Percentiles rank a stretch among this genome's conserved stretches.
These are phyloP conservation scores for Ogataea haglerorum DNA, from an alignment of 805 yeast genomes.

Conservation along the genomic window DNA sequence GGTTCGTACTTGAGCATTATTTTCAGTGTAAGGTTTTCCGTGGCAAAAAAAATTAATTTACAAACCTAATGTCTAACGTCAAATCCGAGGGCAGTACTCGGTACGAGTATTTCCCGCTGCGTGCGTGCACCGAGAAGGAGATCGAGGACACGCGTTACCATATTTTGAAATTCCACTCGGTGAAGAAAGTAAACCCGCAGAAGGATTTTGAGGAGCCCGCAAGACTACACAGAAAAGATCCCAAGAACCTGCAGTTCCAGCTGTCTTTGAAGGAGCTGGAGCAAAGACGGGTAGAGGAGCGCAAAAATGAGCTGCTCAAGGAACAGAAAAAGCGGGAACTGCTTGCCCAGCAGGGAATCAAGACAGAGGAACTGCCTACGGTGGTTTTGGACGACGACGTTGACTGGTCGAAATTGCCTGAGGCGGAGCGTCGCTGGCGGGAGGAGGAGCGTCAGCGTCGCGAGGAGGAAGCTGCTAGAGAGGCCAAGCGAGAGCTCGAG, in stretches of 20 bases:
- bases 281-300: constrained; percentile 49
- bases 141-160: constrained; percentile 73
- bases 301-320: constrained; percentile 40
- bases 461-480: constrained; percentile 31
- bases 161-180: constrained; percentile 74
- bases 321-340: constrained; percentile 38
- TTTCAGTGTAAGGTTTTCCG: constrained; percentile 13
- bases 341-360: constrained; percentile 16
- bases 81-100: constrained; percentile 16
- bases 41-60: constrained; percentile 5
- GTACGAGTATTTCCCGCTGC: constrained; percentile 51
- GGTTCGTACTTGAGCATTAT: constrained; percentile 13
- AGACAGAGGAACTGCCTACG: constrained; percentile 18
- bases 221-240: constrained; percentile 88
- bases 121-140: constrained; percentile 71
- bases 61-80: constrained; percentile 5
- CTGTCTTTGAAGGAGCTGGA: constrained; percentile 75
- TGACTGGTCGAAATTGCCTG: constrained; percentile 27
- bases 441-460: constrained; percentile 27
- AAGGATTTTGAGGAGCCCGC: constrained; percentile 76
- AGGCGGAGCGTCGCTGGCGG: constrained; percentile 41
- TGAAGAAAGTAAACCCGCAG: constrained; percentile 66
- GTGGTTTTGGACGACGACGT: constrained; percentile 30
- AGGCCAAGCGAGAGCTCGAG: constrained; percentile 40
- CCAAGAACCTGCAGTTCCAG: constrained; percentile 85